These are phyloP conservation scores for Euphorbia corollata DNA, from an alignment of 441 rosid species.

Conservation along the genomic window DNA sequence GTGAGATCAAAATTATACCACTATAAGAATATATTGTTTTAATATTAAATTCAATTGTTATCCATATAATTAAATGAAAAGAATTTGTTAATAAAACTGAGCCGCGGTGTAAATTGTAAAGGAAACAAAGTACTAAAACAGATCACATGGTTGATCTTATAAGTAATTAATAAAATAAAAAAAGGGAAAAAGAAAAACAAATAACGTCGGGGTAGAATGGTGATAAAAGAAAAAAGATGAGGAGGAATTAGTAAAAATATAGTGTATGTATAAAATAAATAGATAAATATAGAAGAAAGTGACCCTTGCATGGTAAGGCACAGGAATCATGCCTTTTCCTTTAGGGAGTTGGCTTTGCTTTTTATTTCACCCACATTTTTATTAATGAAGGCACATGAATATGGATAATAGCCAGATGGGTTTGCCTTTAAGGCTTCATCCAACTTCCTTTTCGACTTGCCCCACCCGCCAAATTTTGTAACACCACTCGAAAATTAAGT, in stretches of 20 bases:
- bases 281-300: slow-evolving; percentile 19
- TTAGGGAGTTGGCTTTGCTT: slow-evolving; percentile 27
- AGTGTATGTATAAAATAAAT: slow-evolving; percentile 14
- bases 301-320: slow-evolving; percentile 32
- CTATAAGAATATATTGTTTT: too few relatives aligned
- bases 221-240: background rate
- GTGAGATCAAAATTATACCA: too few relatives aligned
- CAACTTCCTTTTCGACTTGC: slow-evolving; percentile 9
- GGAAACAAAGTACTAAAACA: background rate
- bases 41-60: too few relatives aligned
- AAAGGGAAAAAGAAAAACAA: background rate
- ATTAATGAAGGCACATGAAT: slow-evolving; percentile 48
- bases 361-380: slow-evolving; percentile 25
- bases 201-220: background rate
- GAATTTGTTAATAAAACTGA: too few relatives aligned
- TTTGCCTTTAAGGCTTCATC: slow-evolving; percentile 30
- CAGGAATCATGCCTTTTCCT: slow-evolving; percentile 47
- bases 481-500: too few relatives aligned
- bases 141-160: background rate
- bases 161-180: background rate
- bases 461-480: background rate
- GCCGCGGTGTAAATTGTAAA: too few relatives aligned
- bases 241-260: slow-evolving; percentile 23
- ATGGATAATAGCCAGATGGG: slow-evolving; percentile 36
- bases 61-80: too few relatives aligned